phyloP scores from a whole-genome alignment of 495 filamentous ascomycete genomes.

The Clavariopsis aquatica region DNA sequence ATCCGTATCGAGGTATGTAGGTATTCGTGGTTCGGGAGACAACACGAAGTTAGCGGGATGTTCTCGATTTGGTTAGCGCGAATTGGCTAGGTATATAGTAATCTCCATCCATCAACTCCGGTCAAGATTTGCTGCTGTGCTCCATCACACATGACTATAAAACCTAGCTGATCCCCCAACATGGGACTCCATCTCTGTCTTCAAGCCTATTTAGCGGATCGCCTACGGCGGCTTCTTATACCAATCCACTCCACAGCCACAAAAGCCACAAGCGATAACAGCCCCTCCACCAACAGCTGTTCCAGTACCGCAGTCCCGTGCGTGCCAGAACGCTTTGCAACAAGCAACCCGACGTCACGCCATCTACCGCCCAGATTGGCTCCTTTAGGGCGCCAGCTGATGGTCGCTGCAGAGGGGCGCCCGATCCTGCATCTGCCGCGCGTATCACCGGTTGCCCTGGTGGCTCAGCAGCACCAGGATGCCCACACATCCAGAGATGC shows the following conservation, averaged over 20 bases:
- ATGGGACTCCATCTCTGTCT: neutral
- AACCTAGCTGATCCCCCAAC: neutral
- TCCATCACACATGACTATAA: conserved; percentile 23
- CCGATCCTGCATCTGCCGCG: conserved; percentile 10
- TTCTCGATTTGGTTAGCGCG: neutral
- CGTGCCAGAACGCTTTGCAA: neutral
- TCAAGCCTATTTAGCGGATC: neutral
- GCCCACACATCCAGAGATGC: neutral
- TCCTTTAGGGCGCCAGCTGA: neutral
- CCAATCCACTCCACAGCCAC: conserved; percentile 12
- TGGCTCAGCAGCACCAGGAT: no score
- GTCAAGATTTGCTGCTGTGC: conserved; percentile 9
- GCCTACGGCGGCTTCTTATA: neutral
- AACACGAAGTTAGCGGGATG: no score
- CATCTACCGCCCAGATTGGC: conserved; percentile 8
- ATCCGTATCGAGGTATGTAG: no score
- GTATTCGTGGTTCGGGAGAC: no score
- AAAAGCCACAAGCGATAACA: conserved; percentile 18
- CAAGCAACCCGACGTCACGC: conserved; percentile 13
- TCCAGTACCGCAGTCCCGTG: neutral
- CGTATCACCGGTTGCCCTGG: conserved; percentile 20
- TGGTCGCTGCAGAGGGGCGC: conserved; percentile 20
- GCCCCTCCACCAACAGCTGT: neutral
- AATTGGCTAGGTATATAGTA: neutral
- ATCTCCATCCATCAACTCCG: neutral